phyloP scores from a whole-genome alignment of 2,329 filamentous ascomycete genomes.

The Ceratocystis lukuohia region DNA sequence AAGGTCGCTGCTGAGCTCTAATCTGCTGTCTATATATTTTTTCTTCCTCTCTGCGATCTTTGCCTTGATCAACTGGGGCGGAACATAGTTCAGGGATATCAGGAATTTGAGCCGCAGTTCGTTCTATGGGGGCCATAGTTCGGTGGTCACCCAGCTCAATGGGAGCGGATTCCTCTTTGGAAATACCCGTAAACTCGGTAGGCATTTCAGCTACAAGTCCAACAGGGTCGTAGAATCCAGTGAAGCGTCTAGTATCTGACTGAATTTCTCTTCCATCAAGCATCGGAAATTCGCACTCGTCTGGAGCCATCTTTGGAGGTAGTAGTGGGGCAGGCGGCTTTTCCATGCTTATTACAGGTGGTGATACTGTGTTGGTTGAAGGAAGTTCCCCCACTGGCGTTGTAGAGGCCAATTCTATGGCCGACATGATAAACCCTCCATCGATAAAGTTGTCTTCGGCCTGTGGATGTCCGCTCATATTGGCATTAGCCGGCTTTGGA shows the following conservation, averaged over 20 bases:
- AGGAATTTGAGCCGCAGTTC: slow-evolving; percentile 12
- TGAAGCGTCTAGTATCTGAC: slow-evolving; percentile 21
- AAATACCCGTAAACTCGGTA: slow-evolving; percentile 31
- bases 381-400: not conserved
- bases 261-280: slow-evolving; percentile 28
- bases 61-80: slow-evolving; percentile 17
- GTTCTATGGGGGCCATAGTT: slow-evolving; percentile 27
- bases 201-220: slow-evolving; percentile 37
- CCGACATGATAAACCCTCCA: not conserved
- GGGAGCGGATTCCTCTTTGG: slow-evolving; percentile 32
- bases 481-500: not conserved
- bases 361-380: not conserved
- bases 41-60: slow-evolving; percentile 4
- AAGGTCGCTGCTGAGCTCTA: slow-evolving; percentile 10
- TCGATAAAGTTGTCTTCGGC: not conserved
- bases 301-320: not conserved
- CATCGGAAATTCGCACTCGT: slow-evolving; percentile 24
- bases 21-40: slow-evolving; percentile 4
- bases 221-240: slow-evolving; percentile 28
- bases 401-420: not conserved
- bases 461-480: not conserved
- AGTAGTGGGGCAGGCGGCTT: not conserved
- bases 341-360: not conserved
- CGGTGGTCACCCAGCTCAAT: slow-evolving; percentile 34
- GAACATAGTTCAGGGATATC: slow-evolving; percentile 31